Evolutionary conservation across 139 green algal species (phyloP).

Genomic region (Picochlorum sp.): DNA sequence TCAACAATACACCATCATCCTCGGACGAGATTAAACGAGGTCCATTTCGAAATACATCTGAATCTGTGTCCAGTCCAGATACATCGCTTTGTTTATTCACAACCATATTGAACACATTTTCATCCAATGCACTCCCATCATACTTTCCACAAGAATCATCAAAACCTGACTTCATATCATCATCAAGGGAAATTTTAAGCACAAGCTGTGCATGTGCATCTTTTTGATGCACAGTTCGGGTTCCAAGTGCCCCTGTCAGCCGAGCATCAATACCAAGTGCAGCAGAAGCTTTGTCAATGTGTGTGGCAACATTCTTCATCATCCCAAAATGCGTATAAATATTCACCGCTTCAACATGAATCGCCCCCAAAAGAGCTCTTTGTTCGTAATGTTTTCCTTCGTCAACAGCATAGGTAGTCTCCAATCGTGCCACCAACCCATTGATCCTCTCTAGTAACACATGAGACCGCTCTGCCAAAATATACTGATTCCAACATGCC

Average conservation of each 20-base stretch:
- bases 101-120: neutral
- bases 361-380: too few species aligned
- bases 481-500: conserved; percentile 42
- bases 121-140: conserved; percentile 3
- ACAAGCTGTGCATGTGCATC: conserved; percentile 79
- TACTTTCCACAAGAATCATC: neutral
- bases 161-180: neutral
- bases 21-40: conserved; percentile 1
- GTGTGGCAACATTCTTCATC: conserved; percentile 10
- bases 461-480: conserved; percentile 41
- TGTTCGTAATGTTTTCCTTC: too few species aligned
- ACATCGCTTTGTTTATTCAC: neutral
- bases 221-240: conserved; percentile 75
- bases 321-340: neutral
- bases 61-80: conserved; percentile 11
- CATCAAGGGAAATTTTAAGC: conserved; percentile 16
- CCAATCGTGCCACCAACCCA: conserved; percentile 7
- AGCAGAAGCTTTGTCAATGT: neutral
- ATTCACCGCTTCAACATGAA: neutral
- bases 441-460: conserved; percentile 34
- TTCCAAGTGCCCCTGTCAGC: conserved; percentile 64
- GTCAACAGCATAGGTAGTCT: too few species aligned
- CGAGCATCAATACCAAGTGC: conserved; percentile 26
- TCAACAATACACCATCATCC: neutral
- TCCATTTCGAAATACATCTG: conserved; percentile 16